Percentiles rank a stretch among this genome's conserved stretches.
Conservation (phyloP, 257 asterid species). For the Ocimum tenuiflorum region DNA sequence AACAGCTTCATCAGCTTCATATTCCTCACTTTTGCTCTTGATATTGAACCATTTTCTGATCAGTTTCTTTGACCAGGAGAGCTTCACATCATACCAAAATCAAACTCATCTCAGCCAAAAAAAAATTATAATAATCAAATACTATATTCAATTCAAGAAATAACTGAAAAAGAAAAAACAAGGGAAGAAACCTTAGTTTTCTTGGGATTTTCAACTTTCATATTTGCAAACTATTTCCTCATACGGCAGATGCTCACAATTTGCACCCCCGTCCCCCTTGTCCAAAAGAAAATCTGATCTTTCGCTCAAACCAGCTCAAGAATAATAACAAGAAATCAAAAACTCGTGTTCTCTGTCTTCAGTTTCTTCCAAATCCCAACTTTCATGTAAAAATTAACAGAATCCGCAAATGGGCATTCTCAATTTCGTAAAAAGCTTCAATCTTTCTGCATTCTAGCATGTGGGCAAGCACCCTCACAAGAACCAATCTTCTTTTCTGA, state of each 20-base stretch:
- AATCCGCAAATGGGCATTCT: constrained; percentile 35
- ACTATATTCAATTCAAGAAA: constrained; percentile 6
- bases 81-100: constrained; percentile 42
- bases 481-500: constrained; percentile 21
- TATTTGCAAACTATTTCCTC: constrained; percentile 60
- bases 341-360: constrained; percentile 12
- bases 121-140: background rate
- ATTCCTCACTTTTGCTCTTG: constrained; percentile 68
- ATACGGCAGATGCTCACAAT: constrained; percentile 32
- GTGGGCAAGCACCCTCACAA: constrained; percentile 23
- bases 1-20: constrained; percentile 62
- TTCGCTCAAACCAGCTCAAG: no score
- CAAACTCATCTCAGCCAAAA: constrained; percentile 33
- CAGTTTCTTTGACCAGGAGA: constrained; percentile 91
- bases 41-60: constrained; percentile 76
- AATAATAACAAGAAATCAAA: background rate
- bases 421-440: constrained; percentile 13
- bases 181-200: constrained; percentile 60
- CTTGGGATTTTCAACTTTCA: constrained; percentile 79
- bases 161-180: background rate
- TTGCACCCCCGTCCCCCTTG: no score
- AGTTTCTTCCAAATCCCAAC: constrained; percentile 6
- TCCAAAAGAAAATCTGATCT: no score
- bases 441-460: constrained; percentile 11
- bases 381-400: constrained; percentile 9